Percentiles rank a stretch among this genome's conserved stretches.
Evolutionary conservation across 257 asterid species (phyloP).

Genomic region (Catharanthus roseus): DNA sequence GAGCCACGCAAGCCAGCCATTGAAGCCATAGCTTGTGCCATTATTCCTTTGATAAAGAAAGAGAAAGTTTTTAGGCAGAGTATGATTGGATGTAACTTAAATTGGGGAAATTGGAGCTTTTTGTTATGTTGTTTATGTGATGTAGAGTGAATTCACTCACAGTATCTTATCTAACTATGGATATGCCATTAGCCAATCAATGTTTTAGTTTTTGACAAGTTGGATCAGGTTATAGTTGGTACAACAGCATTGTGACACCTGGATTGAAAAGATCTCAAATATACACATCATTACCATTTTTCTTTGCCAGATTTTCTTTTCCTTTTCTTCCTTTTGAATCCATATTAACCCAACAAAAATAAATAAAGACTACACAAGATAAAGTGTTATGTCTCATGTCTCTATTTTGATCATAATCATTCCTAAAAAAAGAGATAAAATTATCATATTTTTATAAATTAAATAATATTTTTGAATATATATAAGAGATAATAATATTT

Average conservation of each 20-base stretch:
- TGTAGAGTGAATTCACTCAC: conserved; percentile 21
- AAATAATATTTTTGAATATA: too few relatives aligned
- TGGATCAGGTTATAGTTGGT: conserved; percentile 25
- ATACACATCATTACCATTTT: not conserved
- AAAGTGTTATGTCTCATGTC: too few relatives aligned
- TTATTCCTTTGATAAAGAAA: not conserved
- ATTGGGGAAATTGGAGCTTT: not conserved
- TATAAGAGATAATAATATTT: too few relatives aligned
- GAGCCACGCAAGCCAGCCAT: conserved; percentile 74
- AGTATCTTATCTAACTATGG: conserved; percentile 43
- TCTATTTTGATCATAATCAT: too few relatives aligned
- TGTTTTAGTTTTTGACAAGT: conserved; percentile 19
- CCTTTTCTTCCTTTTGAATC: too few relatives aligned
- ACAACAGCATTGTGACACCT: conserved; percentile 20
- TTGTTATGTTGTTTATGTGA: conserved; percentile 27
- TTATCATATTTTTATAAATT: too few relatives aligned
- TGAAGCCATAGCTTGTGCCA: conserved; percentile 81
- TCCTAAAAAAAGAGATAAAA: too few relatives aligned
- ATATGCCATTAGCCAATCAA: conserved; percentile 36
- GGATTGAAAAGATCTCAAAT: not conserved
- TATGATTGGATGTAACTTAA: not conserved
- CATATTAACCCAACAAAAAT: too few relatives aligned
- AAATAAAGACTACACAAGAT: too few relatives aligned
- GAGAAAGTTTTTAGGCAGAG: not conserved
- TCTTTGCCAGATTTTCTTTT: too few relatives aligned